Percentiles rank a stretch among this genome's conserved stretches.
These are phyloP conservation scores for Sordariomycetes sp. DNA, from an alignment of 2,329 filamentous ascomycete genomes.

Conservation along the genomic window DNA sequence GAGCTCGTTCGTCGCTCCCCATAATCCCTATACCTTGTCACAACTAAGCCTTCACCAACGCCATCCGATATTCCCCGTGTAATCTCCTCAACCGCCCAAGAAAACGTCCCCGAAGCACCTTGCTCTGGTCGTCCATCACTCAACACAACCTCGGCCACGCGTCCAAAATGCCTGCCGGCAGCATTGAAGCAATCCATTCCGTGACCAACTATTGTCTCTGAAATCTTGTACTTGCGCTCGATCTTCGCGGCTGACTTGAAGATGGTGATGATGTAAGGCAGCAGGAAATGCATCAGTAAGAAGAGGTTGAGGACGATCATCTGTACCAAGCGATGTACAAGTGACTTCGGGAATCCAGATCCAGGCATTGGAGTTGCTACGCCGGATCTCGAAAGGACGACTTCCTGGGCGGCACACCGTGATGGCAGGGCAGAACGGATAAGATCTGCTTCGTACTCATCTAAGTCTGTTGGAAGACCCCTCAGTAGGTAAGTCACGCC, in stretches of 20 bases:
- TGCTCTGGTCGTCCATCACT: conserved; percentile 58
- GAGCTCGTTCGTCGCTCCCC: background rate
- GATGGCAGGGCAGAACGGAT: conserved; percentile 15
- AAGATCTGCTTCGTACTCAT: conserved; percentile 39
- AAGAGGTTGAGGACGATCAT: conserved; percentile 48
- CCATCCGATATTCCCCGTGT: conserved; percentile 61
- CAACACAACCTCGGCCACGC: conserved; percentile 41
- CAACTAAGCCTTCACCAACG: conserved; percentile 26
- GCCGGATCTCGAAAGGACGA: background rate
- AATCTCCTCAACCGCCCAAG: conserved; percentile 56
- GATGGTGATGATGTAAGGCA: conserved; percentile 51
- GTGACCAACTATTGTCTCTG: conserved; percentile 63
- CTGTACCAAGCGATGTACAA: conserved; percentile 51
- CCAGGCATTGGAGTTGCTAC: background rate
- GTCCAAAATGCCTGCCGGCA: conserved; percentile 50
- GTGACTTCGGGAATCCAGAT: conserved; percentile 22
- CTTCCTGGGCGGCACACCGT: conserved; percentile 6
- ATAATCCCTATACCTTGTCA: conserved; percentile 1
- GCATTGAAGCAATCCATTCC: conserved; percentile 48
- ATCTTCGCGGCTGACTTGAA: conserved; percentile 47
- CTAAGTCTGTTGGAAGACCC: conserved; percentile 49
- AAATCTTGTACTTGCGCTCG: conserved; percentile 59
- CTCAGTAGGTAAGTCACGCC: conserved; percentile 55
- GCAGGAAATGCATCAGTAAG: conserved; percentile 47
- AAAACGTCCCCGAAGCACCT: conserved; percentile 40